Evolutionary conservation across 2,329 filamentous ascomycete genomes (phyloP), one percentile per base, ranked within the genome.

Genomic region (Cytospora leucostoma): DNA sequence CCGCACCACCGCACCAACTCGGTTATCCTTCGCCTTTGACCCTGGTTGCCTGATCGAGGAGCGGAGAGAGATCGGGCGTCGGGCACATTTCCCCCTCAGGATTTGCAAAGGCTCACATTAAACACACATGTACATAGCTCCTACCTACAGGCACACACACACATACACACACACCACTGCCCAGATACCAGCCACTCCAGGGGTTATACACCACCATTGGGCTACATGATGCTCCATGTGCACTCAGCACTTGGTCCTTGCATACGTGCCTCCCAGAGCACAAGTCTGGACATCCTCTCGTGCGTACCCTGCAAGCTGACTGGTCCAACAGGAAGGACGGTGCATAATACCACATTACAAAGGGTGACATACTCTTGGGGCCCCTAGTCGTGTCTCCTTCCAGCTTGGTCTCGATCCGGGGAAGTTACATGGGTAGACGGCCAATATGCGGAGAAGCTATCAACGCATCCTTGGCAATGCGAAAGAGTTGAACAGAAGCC

Each of bases 381-480:
- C 44, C 44, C 44, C n/a, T 47, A 19, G n/a, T 19, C 44, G n/a
- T 19, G 19, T 10, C 44, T 7, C 38, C 17, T 40, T 13, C 4
- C 38, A 40, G 38, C 38, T 38, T n/a, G 7, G 38, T n/a, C 40
- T 11, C 17, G 44, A 47, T 21, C 44, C 12, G 44, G 44, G 44
- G 44, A 21, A 47, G 21, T 47, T 12, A 11, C 44, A 47, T 47
- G n/a, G 44, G 44, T 60, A 50, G 32, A 55, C 58, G 51, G 44
- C 51, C 27, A 55, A 40, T 37, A 19, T 61, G 58, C 51, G 58
- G 58, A 61, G 58, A 61, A 55, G 38, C 35, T 54, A 32, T 60
- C 50, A 27, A 54, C 37, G 35, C 21, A 27, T 60, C 35, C 37
- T 19, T 50, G 58, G 17, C 58, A 53, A 32, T 52, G 40, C 27